phyloP scores from a whole-genome alignment of 179 eudicot genomes.

The Gypsophila paniculata region DNA sequence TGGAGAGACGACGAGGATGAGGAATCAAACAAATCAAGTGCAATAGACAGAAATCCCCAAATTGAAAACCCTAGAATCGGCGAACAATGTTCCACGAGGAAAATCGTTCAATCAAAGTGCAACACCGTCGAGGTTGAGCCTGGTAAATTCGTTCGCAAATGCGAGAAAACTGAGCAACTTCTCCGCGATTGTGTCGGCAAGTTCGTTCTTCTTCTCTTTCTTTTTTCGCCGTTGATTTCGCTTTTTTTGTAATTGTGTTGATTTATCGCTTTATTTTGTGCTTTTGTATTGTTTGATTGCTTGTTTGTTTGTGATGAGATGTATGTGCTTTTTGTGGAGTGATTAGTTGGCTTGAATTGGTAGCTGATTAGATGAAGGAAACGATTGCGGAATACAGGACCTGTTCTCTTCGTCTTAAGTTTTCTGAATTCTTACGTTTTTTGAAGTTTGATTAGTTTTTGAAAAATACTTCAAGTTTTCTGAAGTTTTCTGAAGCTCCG shows the following conservation, averaged over 20 bases:
- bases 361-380: neutral
- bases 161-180: constrained; percentile 71
- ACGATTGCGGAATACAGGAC: too few species aligned
- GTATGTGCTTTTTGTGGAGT: neutral
- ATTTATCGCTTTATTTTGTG: neutral
- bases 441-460: too few species aligned
- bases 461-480: too few species aligned
- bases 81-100: constrained; percentile 52
- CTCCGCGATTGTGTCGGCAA: constrained; percentile 72
- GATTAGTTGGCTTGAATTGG: neutral
- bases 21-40: constrained; percentile 10
- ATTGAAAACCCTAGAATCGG: constrained; percentile 14
- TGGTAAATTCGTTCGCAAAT: constrained; percentile 68
- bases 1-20: constrained; percentile 56
- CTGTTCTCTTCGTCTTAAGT: too few species aligned
- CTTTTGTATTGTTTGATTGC: neutral
- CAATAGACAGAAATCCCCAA: constrained; percentile 12
- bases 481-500: too few species aligned
- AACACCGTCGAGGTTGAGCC: constrained; percentile 85
- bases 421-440: too few species aligned
- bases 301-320: neutral
- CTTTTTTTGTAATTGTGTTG: neutral
- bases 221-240: neutral
- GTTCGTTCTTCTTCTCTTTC: constrained; percentile 33
- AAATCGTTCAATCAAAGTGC: constrained; percentile 60